Base-by-base conservation (phyloP, 2,329 filamentous ascomycete genomes). In the Mycogone perniciosa region DNA sequence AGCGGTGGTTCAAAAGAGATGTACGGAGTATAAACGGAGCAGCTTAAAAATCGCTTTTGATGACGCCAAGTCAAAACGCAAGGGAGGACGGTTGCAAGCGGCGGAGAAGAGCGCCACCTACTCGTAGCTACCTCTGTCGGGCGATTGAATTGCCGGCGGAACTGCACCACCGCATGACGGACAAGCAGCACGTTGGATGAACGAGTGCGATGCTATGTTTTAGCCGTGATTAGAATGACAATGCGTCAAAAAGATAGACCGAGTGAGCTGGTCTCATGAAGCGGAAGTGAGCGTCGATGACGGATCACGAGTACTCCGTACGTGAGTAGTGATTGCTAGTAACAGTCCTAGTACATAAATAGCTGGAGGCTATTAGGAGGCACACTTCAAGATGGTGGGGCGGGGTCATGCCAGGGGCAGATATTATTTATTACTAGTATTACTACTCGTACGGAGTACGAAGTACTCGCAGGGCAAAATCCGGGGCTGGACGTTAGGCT, bases 271-370 rank as follows among this genome's bases (percentile, higher is more conserved):
- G 50, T 48, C 50, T 48, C 50, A 42, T 48, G 46, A 42, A 48
- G 11, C 26, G 34, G 20, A 42, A 30, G 50, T 40, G 39, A 44
- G 35, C 44, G 45, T 42, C 38, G 26, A 37, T 20, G 34, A 29
- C 41, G 49, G 51, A 53, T 53, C 51, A 53, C 51, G 46, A 53
- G 51, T 42, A 48, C 44, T 29, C 10, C 34, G 48, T 52, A 40
- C 41, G 48, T 40, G 40, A 52, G 40, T 37, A 29, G 20, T 20
- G 20, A 20, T 20, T 20, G 20, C 20, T 20, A 20, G 20, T 20
- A 20, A 3, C 20, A 20, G 20, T 20, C 20, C 20, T 20, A 20
- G 20, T 20, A 20, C 20, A 20, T 20, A n/a, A n/a, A n/a, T n/a
- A 20, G 20, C 20, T 20, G 20, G 20, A 20, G 20, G 20, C 20